These are phyloP conservation scores for Alnus glutinosa DNA, from an alignment of 306 rosid species.

Conservation along the genomic window DNA sequence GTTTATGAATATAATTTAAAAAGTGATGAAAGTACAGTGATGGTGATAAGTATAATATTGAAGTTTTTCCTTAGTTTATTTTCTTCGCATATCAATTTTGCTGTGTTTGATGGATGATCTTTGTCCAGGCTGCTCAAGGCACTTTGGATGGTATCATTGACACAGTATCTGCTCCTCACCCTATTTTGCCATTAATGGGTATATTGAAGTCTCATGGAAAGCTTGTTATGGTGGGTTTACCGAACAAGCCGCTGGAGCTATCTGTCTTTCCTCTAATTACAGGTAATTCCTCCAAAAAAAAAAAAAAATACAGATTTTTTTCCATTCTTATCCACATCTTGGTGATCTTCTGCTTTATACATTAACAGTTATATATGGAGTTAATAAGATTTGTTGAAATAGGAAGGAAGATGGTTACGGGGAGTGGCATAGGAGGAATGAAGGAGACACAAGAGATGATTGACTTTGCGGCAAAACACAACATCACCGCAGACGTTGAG, in stretches of 20 bases:
- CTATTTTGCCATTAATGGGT: constrained; percentile 21
- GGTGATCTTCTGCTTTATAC: too few species aligned
- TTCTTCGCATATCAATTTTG: too few species aligned
- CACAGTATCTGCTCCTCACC: constrained; percentile 37
- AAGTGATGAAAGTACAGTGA: too few species aligned
- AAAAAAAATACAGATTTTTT: too few species aligned
- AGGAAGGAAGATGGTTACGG: constrained; percentile 23
- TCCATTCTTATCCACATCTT: too few species aligned
- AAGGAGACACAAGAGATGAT: constrained; percentile 38
- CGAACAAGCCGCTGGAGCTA: constrained; percentile 39
- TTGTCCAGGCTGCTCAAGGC: constrained; percentile 30
- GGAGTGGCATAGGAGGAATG: constrained; percentile 19
- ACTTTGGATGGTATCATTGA: constrained; percentile 45
- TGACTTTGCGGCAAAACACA: constrained; percentile 35
- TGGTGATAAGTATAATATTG: too few species aligned
- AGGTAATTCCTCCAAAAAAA: too few species aligned
- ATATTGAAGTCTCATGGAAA: constrained; percentile 33
- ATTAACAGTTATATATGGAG: too few species aligned
- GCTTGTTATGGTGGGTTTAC: constrained; percentile 40
- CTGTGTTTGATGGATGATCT: too few species aligned
- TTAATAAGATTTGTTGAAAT: not conserved
- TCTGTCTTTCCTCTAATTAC: constrained; percentile 9
- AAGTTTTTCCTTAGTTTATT: too few species aligned
- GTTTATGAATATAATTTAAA: too few species aligned
- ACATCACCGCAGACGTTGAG: constrained; percentile 24